phyloP scores from a whole-genome alignment of 2,329 filamentous ascomycete genomes.

The Raffaelea deltoideospora region DNA sequence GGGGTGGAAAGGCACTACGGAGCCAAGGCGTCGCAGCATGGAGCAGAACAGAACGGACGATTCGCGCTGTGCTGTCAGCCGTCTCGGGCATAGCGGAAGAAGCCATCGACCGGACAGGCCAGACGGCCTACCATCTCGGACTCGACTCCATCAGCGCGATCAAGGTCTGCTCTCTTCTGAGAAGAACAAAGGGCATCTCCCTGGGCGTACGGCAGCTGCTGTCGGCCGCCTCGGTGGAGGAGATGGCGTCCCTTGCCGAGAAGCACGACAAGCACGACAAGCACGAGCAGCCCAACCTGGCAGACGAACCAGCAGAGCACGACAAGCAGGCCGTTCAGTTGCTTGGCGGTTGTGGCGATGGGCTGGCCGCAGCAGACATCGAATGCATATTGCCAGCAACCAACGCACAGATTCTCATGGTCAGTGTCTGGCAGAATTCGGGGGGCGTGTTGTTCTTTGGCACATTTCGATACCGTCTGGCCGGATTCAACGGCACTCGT shows the following conservation, averaged over 20 bases:
- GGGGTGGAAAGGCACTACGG: too few relatives aligned
- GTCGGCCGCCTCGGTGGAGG: conserved; percentile 44
- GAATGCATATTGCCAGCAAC: conserved; percentile 52
- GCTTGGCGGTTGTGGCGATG: too few relatives aligned
- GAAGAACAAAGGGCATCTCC: conserved; percentile 38
- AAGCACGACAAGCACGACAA: background rate
- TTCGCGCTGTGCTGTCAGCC: conserved; percentile 33
- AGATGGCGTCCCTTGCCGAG: conserved; percentile 35
- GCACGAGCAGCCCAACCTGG: background rate
- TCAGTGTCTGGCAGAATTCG: conserved; percentile 59
- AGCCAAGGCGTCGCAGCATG: conserved; percentile 13
- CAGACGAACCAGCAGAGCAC: conserved; percentile 14
- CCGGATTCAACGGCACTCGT: conserved; percentile 17
- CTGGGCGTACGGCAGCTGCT: conserved; percentile 60
- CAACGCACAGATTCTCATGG: conserved; percentile 67
- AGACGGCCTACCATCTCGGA: conserved; percentile 69
- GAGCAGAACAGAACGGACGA: conserved; percentile 18
- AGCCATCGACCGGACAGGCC: conserved; percentile 38
- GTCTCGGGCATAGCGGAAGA: conserved; percentile 43
- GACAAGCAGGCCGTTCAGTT: background rate
- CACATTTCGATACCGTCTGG: conserved; percentile 47
- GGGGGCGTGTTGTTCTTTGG: conserved; percentile 57
- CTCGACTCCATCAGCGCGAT: conserved; percentile 88
- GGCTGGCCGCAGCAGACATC: conserved; percentile 29
- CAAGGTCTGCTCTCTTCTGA: conserved; percentile 60